Evolutionary conservation across 2,329 filamentous ascomycete genomes (phyloP), one percentile per base, ranked within the genome.

Genomic region (Intubia oerlemansii): DNA sequence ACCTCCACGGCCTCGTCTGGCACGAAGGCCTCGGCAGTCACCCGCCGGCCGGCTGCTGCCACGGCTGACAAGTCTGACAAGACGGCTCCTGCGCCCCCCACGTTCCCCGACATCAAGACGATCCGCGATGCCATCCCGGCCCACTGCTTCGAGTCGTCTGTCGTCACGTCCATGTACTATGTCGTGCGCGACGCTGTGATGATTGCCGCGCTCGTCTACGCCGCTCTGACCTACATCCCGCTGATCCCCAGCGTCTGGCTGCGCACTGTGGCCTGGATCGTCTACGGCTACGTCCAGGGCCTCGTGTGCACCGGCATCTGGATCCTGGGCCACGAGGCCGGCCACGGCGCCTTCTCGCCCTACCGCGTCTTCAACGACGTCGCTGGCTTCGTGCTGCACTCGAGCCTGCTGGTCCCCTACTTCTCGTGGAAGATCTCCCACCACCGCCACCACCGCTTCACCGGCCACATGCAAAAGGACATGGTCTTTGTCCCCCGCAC

Each of bases 371-470:
- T 95, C 48, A 95, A 95, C 59, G 82, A 95, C 53, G 68, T 76
- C 13, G 81, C 85, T 32, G 85, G 85, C 43, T 93, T 79, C 77
- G 51, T 91, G 47, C 68, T 79, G 42, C 85, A 95, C 59, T 92
- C 84, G 21, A 53, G 70, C 25, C 69, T 93, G 17, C 62, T 93
- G 21, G 39, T 98, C 28, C 88, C 88, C 14, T 98, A 93, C 61
- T 98, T 93, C 61, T 91, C 80, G 47, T 98, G 88, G 88, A 91
- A 98, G 60, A 85, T 93, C 56, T 92, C 82, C 39, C 88, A 98
- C 59, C 77, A 81, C 59, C 92, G 92, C 69, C 88, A 98, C 62
- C 88, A 98, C 76, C 95, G 95, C 66, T 82, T 84, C 39, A 98
- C 88, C 24, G 88, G 84, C 42, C 70, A 98, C 63, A 73, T 98